These are phyloP conservation scores for Lanmaoa rubissima DNA, from an alignment of 768 basidiomycete species.

Conservation along the genomic window DNA sequence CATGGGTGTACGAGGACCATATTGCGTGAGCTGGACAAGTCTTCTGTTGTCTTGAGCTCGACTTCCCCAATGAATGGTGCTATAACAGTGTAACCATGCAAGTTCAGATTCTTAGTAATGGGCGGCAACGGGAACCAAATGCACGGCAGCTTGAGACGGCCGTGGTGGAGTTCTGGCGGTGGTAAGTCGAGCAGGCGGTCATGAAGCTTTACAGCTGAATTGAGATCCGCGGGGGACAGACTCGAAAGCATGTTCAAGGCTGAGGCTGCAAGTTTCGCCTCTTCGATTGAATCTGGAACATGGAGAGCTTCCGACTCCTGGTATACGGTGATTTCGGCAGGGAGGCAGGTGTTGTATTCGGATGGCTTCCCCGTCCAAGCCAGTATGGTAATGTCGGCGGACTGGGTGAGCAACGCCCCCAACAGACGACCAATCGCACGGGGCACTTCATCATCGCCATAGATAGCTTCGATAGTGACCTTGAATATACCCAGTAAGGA, in stretches of 20 bases:
- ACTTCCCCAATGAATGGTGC: slow-evolving; percentile 1
- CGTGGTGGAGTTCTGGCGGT: slow-evolving; percentile 6
- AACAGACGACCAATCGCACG: slow-evolving; percentile 23
- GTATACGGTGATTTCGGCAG: slow-evolving; percentile 17
- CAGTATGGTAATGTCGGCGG: slow-evolving; percentile 16
- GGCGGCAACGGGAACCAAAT: slow-evolving; percentile 2
- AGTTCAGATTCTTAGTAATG: neutral
- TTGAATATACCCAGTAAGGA: slow-evolving; percentile 25
- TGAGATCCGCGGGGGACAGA: neutral
- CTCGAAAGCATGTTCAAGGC: neutral
- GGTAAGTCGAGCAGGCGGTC: slow-evolving; percentile 1
- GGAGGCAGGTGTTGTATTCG: slow-evolving; percentile 23
- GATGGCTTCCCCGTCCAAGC: slow-evolving; percentile 19
- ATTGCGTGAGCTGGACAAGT: slow-evolving; percentile 2
- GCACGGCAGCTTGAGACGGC: slow-evolving; percentile 13
- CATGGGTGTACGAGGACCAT: slow-evolving; percentile 19
- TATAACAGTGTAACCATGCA: neutral
- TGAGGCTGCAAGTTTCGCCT: neutral
- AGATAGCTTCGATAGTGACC: slow-evolving; percentile 14
- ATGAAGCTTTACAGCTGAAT: slow-evolving; percentile 4
- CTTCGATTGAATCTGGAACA: neutral
- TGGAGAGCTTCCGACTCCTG: neutral
- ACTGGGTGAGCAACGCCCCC: slow-evolving; percentile 9
- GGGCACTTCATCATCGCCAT: slow-evolving; percentile 20
- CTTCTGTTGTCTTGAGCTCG: slow-evolving; percentile 1